phyloP scores from a whole-genome alignment of 2,329 filamentous ascomycete species.

The Pseudocercospora fuligena region DNA sequence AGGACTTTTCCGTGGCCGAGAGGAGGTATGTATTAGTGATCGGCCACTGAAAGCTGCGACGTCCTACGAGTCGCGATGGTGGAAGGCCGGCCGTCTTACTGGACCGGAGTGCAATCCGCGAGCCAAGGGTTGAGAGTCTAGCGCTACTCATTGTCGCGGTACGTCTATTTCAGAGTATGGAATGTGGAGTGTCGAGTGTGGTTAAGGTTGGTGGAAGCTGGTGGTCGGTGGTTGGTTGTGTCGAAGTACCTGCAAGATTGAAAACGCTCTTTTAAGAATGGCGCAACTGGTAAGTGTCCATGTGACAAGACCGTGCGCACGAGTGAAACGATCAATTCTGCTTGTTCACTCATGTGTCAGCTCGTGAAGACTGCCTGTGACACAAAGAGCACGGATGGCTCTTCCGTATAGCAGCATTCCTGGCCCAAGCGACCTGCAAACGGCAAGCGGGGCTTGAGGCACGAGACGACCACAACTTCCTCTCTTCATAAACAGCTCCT shows the following conservation, averaged over 20 bases:
- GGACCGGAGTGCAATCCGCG: not conserved
- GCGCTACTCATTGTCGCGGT: not conserved
- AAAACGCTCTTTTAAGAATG: slow-evolving; percentile 7
- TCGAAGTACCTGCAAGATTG: slow-evolving; percentile 4
- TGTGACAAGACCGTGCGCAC: not conserved
- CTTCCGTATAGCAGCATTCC: slow-evolving; percentile 8
- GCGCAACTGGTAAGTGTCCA: not conserved
- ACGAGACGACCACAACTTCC: not conserved
- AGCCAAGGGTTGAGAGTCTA: not conserved
- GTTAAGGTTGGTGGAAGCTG: not conserved
- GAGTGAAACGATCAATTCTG: slow-evolving; percentile 2
- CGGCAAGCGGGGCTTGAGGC: not conserved
- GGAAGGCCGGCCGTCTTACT: not conserved
- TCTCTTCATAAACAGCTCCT: not conserved
- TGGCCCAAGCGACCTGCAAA: not conserved
- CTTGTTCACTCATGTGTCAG: slow-evolving; percentile 3
- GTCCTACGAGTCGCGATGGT: not conserved
- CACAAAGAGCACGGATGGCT: slow-evolving; percentile 9
- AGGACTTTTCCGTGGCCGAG: not conserved
- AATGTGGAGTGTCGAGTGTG: not conserved
- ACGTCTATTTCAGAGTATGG: not conserved
- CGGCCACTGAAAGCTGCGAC: not conserved
- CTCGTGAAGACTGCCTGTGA: not conserved
- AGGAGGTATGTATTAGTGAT: not conserved
- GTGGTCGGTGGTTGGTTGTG: not conserved